Base-by-base conservation (phyloP, 495 filamentous ascomycete species). In the Entonaema liquescens region DNA sequence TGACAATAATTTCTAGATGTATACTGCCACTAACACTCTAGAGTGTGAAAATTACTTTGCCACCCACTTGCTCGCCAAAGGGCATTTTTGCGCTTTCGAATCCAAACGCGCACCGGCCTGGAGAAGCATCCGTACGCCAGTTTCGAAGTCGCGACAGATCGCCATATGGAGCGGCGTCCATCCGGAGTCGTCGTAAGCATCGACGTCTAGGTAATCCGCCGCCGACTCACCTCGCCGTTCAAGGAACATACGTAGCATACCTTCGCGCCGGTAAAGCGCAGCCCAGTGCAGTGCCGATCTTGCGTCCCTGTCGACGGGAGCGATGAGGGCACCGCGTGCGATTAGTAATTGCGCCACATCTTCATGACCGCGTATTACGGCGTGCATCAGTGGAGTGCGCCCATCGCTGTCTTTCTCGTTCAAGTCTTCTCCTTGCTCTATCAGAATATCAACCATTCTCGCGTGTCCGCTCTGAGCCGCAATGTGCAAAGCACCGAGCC, bases 221-320 rank as follows among this genome's bases (percentile, higher is more conserved):
- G 17, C 17, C 3, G 2, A 9, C 6, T 53, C 44, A 12, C 2
- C 8, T 0, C 50, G 58, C 40, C 66, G 57, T 5, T 74, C 71
- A 6, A 78, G 61, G 12, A 78, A 47, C 4, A 61, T 31, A 4
- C 50, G 38, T 0, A 78, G 40, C 44, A 77, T 15, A 2, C 19
- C 33, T 42, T 75, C 72, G 21, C 68, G 72, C 1, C 63, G 67
- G 17, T 64, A 33, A 23, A 71, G n/a, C 21, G 72, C 72, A 1
- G 76, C 76, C 69, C 62, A 73, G 29, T 78, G 75, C 19, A 78
- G 33, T 8, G 65, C 73, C 5, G 73, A 70, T n/a, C 73, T 65
- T 0, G 50, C 44, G 23, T 74, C 57, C 1, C 31, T 5, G 35
- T 77, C 75, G 1, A 54, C 38, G 2, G 35, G 35, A 17, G 1